These are phyloP conservation scores for Colletotrichum sidae DNA, from an alignment of 2,329 filamentous ascomycete species.

Conservation along the genomic window DNA sequence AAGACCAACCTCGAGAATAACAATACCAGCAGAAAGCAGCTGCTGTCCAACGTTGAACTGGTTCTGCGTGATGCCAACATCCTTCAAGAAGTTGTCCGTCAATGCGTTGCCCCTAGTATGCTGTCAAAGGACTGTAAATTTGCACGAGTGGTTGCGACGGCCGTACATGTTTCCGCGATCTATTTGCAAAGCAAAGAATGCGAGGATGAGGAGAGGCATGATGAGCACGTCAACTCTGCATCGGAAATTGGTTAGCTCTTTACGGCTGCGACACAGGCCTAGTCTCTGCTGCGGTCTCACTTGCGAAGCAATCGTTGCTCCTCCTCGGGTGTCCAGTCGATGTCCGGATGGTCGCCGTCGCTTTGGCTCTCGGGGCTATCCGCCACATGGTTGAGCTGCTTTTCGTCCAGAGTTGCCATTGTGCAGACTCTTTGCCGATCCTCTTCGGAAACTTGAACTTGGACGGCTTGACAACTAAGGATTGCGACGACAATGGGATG, in stretches of 20 bases:
- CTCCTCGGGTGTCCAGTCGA: slow-evolving; percentile 44
- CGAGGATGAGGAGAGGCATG: slow-evolving; percentile 58
- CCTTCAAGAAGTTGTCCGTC: slow-evolving; percentile 53
- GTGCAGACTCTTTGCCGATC: not conserved
- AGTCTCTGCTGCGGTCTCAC: slow-evolving; percentile 34
- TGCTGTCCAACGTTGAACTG: slow-evolving; percentile 65
- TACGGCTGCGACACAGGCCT: too few species aligned
- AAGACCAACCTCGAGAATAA: slow-evolving; percentile 50
- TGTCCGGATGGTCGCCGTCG: slow-evolving; percentile 10
- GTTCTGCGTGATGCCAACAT: slow-evolving; percentile 61
- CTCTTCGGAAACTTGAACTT: not conserved
- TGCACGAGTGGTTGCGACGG: too few species aligned
- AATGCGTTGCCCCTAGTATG: slow-evolving; percentile 32
- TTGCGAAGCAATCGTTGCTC: slow-evolving; percentile 44
- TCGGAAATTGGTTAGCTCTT: not conserved
- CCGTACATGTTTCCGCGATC: slow-evolving; percentile 50
- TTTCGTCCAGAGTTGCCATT: slow-evolving; percentile 20
- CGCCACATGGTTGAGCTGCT: slow-evolving; percentile 15
- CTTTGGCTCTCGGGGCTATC: slow-evolving; percentile 21
- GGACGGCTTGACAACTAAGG: too few species aligned
- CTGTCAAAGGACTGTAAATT: not conserved
- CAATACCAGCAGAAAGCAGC: slow-evolving; percentile 61
- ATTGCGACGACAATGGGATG: not conserved
- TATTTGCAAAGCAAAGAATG: slow-evolving; percentile 57
- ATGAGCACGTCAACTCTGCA: slow-evolving; percentile 57